These are phyloP conservation scores for Glaciozyma antarctica DNA, from an alignment of 768 basidiomycete genomes.

Conservation along the genomic window DNA sequence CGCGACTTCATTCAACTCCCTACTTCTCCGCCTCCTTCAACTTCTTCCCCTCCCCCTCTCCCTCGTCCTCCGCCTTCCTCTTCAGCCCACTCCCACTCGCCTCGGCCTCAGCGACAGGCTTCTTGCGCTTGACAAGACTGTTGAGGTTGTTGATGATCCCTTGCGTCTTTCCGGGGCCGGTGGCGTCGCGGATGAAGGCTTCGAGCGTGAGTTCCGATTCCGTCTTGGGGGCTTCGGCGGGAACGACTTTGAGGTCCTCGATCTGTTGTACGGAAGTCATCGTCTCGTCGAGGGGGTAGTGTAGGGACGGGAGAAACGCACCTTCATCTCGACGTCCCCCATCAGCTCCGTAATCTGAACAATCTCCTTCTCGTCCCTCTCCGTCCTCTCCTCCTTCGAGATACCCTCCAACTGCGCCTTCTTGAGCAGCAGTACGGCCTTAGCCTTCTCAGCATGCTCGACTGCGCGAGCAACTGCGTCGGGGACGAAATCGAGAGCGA, in stretches of 20 bases:
- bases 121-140: slow-evolving; percentile 29
- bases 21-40: background rate
- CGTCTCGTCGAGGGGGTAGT: background rate
- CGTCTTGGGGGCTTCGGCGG: slow-evolving; percentile 11
- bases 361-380: slow-evolving; percentile 18
- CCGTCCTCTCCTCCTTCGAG: background rate
- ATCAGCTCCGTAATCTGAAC: slow-evolving; percentile 21
- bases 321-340: slow-evolving; percentile 29
- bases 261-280: slow-evolving; percentile 10
- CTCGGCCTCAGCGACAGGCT: background rate
- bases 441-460: slow-evolving; percentile 26
- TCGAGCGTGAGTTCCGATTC: slow-evolving; percentile 17
- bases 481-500: slow-evolving; percentile 31
- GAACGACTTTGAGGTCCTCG: slow-evolving; percentile 28
- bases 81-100: background rate
- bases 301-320: background rate
- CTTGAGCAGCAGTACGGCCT: slow-evolving; percentile 13
- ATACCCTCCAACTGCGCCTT: slow-evolving; percentile 7
- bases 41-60: background rate
- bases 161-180: background rate
- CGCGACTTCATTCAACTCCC: too few relatives aligned
- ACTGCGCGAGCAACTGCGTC: slow-evolving; percentile 14
- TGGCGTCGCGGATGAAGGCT: slow-evolving; percentile 9
- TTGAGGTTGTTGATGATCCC: slow-evolving; percentile 24
- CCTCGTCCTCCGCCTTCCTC: slow-evolving; percentile 12